Evolutionary conservation across 345 rosid genomes (phyloP).

Genomic region (Anacardium occidentale): DNA sequence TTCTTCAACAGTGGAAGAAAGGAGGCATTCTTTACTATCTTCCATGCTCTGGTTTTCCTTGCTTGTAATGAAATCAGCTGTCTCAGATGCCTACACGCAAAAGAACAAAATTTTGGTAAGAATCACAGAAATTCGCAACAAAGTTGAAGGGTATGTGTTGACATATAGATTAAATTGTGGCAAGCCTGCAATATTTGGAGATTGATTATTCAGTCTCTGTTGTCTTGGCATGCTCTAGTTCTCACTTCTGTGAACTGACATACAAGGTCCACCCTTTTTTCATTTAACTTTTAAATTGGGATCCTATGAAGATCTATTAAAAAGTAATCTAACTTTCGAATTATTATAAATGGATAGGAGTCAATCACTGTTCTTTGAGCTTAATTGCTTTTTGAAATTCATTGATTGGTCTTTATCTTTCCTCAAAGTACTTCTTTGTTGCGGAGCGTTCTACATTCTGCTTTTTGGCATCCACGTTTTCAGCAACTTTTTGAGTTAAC

Average conservation of each 20-base stretch:
- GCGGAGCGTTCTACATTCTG: slow-evolving; percentile 3
- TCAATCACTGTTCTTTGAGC: too few species aligned
- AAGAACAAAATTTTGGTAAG: not conserved
- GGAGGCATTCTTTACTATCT: slow-evolving; percentile 9
- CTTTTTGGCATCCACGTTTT: slow-evolving; percentile 9
- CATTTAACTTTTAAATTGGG: too few species aligned
- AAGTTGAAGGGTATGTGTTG: too few species aligned
- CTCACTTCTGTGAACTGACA: not conserved
- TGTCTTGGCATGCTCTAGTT: not conserved
- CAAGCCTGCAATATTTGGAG: too few species aligned
- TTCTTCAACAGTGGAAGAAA: slow-evolving; percentile 2
- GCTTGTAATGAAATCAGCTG: slow-evolving; percentile 3
- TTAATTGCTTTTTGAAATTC: slow-evolving; percentile 5
- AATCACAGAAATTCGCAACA: not conserved
- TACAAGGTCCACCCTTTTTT: not conserved
- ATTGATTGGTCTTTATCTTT: slow-evolving; percentile 4
- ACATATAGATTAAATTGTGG: too few species aligned
- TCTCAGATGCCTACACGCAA: not conserved
- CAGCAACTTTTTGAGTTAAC: slow-evolving; percentile 11
- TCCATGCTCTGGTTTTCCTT: not conserved
- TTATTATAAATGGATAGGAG: too few species aligned
- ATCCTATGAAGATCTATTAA: not conserved
- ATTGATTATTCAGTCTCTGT: too few species aligned
- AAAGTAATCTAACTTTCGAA: too few species aligned
- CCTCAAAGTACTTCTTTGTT: slow-evolving; percentile 10